phyloP scores from a whole-genome alignment of 1,284 basidiomycete species.

The Ganoderma lucidum region DNA sequence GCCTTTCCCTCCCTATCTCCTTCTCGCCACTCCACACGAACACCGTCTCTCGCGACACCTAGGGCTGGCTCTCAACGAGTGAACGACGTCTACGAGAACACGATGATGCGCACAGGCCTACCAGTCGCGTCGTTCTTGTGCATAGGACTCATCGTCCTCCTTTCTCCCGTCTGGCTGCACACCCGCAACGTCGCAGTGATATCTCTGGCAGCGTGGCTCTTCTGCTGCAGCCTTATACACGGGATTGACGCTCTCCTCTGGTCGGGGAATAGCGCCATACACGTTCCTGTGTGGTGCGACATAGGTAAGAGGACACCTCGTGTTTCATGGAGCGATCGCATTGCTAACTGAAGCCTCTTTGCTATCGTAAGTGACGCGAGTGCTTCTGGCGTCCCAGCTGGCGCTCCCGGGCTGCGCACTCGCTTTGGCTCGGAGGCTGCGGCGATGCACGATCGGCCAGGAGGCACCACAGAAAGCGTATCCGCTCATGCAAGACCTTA shows the following conservation, averaged over 20 bases:
- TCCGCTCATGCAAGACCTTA: slow-evolving; percentile 48
- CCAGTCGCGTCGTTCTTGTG: slow-evolving; percentile 58
- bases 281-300: slow-evolving; percentile 57
- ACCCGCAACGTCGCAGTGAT: slow-evolving; percentile 58
- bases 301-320: slow-evolving; percentile 47
- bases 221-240: slow-evolving; percentile 51
- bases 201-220: slow-evolving; percentile 56
- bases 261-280: slow-evolving; percentile 46
- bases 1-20: slow-evolving; percentile 11
- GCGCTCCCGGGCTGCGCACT: slow-evolving; percentile 62
- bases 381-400: slow-evolving; percentile 50
- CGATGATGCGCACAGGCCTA: slow-evolving; percentile 55
- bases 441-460: slow-evolving; percentile 28
- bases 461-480: slow-evolving; percentile 22
- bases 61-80: not conserved
- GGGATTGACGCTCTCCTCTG: slow-evolving; percentile 55
- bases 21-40: not conserved
- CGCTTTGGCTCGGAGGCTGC: slow-evolving; percentile 48
- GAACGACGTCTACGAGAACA: not conserved
- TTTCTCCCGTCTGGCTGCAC: slow-evolving; percentile 48
- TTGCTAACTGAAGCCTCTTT: not conserved
- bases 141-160: slow-evolving; percentile 47
- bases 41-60: slow-evolving; percentile 15
- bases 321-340: slow-evolving; percentile 4
- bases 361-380: slow-evolving; percentile 47